Evolutionary conservation across 176 grass and related monocot species (phyloP).

Genomic region (Calamus simplicifolius): DNA sequence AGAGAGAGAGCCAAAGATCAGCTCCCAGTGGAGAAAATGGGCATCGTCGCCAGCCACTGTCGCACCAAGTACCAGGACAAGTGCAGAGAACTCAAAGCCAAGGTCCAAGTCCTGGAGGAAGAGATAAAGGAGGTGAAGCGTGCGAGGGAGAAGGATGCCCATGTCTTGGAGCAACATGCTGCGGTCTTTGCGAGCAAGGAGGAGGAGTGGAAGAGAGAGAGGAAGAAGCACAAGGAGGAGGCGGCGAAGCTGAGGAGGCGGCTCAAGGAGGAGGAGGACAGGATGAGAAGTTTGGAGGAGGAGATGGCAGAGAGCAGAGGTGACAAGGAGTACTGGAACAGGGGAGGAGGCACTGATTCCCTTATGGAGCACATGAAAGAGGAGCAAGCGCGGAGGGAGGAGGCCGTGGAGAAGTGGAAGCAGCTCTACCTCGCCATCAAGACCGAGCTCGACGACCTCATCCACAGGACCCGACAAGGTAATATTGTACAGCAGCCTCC

Average conservation of each 20-base stretch:
- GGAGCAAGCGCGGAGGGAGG: conserved; percentile 28
- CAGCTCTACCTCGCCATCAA: conserved; percentile 45
- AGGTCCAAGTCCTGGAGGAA: conserved; percentile 20
- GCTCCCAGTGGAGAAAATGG: conserved; percentile 12
- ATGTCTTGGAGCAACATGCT: conserved; percentile 10
- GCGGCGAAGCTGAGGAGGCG: conserved; percentile 6
- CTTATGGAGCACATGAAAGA: conserved; percentile 37
- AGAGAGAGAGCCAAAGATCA: neutral
- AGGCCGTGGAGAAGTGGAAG: conserved; percentile 43
- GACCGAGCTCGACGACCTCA: conserved; percentile 47
- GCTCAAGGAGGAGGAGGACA: conserved; percentile 25
- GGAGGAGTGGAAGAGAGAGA: conserved; percentile 32
- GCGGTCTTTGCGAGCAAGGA: conserved; percentile 27
- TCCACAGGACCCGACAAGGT: conserved; percentile 39
- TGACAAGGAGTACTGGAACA: conserved; percentile 19
- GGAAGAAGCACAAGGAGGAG: conserved; percentile 28
- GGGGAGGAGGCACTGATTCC: neutral
- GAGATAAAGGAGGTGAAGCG: conserved; percentile 28
- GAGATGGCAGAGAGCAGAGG: conserved; percentile 6
- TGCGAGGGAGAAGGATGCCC: conserved; percentile 17
- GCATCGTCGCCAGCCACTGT: conserved; percentile 21
- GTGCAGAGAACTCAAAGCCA: conserved; percentile 11
- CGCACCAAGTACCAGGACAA: conserved; percentile 1
- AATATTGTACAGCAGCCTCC: neutral
- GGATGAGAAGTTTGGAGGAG: conserved; percentile 12